Percentiles rank a stretch among this genome's conserved stretches.
phyloP scores from a whole-genome alignment of 495 filamentous ascomycete genomes.

The Bryoglossum gracile region DNA sequence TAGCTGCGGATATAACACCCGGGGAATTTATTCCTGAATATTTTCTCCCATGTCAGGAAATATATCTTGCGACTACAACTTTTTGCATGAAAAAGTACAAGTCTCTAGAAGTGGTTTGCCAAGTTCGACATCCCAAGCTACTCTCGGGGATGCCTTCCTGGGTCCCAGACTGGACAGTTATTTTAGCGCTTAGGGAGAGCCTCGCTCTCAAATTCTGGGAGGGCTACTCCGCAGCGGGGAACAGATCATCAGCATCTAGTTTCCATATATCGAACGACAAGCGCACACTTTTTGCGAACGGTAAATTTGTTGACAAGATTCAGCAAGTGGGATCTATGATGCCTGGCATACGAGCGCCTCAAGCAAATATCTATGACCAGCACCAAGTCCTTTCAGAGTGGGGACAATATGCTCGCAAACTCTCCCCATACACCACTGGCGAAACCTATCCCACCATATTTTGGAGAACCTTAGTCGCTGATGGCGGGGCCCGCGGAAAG shows the following conservation, averaged over 20 bases:
- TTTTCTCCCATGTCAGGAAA: background rate
- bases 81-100: background rate
- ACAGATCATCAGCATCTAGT: background rate
- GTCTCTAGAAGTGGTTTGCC: background rate
- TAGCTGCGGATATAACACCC: background rate
- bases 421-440: background rate
- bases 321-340: too few species aligned
- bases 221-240: background rate
- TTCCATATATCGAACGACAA: too few species aligned
- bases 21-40: background rate
- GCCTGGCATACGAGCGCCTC: too few species aligned
- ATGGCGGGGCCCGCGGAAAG: background rate
- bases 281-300: too few species aligned
- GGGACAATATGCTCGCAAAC: background rate
- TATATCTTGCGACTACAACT: background rate
- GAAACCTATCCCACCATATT: background rate
- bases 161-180: background rate
- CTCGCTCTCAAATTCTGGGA: background rate
- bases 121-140: background rate
- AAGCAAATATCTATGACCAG: too few species aligned
- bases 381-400: background rate
- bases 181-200: background rate
- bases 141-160: conserved; percentile 3
- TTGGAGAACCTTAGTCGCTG: background rate
- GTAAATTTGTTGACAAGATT: too few species aligned